phyloP scores from a whole-genome alignment of 495 filamentous ascomycete species.

The Penicillium flavigenum region DNA sequence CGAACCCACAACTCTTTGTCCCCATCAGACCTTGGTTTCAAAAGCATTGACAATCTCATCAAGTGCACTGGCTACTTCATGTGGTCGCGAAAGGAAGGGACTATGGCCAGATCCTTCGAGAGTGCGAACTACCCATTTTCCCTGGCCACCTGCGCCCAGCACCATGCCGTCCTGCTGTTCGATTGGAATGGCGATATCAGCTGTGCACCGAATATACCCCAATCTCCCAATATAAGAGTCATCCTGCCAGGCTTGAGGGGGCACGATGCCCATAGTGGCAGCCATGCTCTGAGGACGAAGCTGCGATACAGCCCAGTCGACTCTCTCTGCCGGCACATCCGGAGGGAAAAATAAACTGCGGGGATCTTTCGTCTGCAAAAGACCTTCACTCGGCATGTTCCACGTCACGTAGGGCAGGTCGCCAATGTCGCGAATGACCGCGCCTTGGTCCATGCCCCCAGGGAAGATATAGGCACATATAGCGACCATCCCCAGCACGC shows the following conservation, averaged over 20 bases:
- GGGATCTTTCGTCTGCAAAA: constrained; percentile 13
- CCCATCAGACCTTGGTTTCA: constrained; percentile 8
- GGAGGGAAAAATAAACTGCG: constrained; percentile 11
- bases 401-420: constrained; percentile 8
- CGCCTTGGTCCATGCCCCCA: constrained; percentile 18
- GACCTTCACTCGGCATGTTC: constrained; percentile 11
- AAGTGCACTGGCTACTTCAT: constrained; percentile 10
- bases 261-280: constrained; percentile 14
- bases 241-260: constrained; percentile 18
- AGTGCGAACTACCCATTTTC: constrained; percentile 16
- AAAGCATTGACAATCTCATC: constrained; percentile 17
- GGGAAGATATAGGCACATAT: constrained; percentile 12
- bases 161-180: constrained; percentile 15
- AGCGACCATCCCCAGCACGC: constrained; percentile 11
- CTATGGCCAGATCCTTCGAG: constrained; percentile 17
- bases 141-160: constrained; percentile 10
- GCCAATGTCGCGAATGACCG: constrained; percentile 13
- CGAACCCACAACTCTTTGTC: too few species aligned
- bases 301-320: constrained; percentile 15
- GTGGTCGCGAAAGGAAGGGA: constrained; percentile 17
- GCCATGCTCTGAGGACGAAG: constrained; percentile 20
- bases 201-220: constrained; percentile 17
- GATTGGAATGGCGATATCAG: constrained; percentile 7
- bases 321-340: constrained; percentile 7
- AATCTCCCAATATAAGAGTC: constrained; percentile 8